Base-by-base conservation (phyloP, 371 early-diverging fungal species). In the Rhizopus sp. region DNA sequence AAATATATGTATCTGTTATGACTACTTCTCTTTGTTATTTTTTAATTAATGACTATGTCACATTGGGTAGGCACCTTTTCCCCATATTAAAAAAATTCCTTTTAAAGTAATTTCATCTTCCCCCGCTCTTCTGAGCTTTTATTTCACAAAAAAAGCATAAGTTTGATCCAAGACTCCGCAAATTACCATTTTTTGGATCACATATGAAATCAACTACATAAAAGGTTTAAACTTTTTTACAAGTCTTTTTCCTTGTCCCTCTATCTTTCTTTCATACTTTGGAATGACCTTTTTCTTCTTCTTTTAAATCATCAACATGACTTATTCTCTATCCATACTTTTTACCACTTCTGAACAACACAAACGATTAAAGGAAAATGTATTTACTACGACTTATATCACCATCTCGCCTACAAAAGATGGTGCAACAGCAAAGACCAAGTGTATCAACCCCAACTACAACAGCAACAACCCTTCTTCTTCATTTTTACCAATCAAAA, bases 401-500 rank as follows among this genome's bases (percentile, higher is more conserved):
- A 57, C 57, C 4, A 63, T 68, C 37, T 63, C 53, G 31, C 68
- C 60, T 9, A 48, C 41, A 51, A 68, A 68, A 41, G 60, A 68
- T 47, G 68, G 68, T 5, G 48, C 29, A 3, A 66, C 66, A 6
- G 63, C 68, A 4, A 68, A 57, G 40, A 60, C 52, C 7, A 63
- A 63, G 34, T 57, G 68, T 13, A 12, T 68, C 0, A 68, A 63
- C 31, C 63, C 60, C 7, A 53, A 53, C 34, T 7, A 52, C 7
- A 48, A 7, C 1, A 49, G 23, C 23, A 23, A 23, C 23, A 23
- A 23, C 2, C 23, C 23, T 23, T 23, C 41, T 16, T 48, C 56
- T 7, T 13, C 55, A 17, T 31, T 60, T 4, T 17, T 33, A 7
- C 66, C 62, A 0, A 38, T 66, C 23, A 66, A 58, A 31, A 66